Base-by-base conservation (phyloP, 2,329 filamentous ascomycete species). In the Alternaria sp. region DNA sequence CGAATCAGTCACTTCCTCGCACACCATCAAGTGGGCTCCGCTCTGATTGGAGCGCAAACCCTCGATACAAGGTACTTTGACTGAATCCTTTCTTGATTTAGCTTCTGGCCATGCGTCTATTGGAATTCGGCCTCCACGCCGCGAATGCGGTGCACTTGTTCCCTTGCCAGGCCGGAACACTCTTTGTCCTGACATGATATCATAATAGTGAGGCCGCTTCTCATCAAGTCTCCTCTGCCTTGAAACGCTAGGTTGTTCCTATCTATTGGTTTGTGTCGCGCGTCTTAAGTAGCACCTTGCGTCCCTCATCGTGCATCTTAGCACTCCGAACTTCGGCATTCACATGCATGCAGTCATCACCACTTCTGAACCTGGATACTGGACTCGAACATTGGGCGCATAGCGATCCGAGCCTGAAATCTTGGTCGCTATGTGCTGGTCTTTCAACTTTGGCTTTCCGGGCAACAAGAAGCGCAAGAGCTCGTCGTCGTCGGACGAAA, bases 401-500 rank as follows among this genome's bases (percentile, higher is more conserved):
- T 70, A 72, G 66, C 67, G 63, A 70, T 65, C 63, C 62, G 57
- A 66, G 64, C 65, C 59, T 54, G 54, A 63, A 55, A 61, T 64
- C 61, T 64, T 68, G 68, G 59, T 73, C 70, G 68, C 70, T 62
- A 78, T 78, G 76, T 78, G 76, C 67, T 77, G 75, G 70, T 74
- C 72, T 64, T 76, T 75, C 63, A 71, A 69, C 49, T 77, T 76
- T 58, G 69, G 70, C 54, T 58, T 69, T 57, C 69, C 72, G 44
- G 68, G 64, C 59, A 71, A 63, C 57, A 72, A 74, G 63, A 77
- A 76, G 64, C 71, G 54, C 51, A 75, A 70, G 52, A 65, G 39
- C 51, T 63, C 65, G 47, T 63, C 75, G 54, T 68, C 69, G 47
- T 67, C 68, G 44, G 54, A 54, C 9, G 68, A 73, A 56, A 74